These are phyloP conservation scores for Trichoderma hamatum DNA, from an alignment of 2,329 filamentous ascomycete species.

Conservation along the genomic window DNA sequence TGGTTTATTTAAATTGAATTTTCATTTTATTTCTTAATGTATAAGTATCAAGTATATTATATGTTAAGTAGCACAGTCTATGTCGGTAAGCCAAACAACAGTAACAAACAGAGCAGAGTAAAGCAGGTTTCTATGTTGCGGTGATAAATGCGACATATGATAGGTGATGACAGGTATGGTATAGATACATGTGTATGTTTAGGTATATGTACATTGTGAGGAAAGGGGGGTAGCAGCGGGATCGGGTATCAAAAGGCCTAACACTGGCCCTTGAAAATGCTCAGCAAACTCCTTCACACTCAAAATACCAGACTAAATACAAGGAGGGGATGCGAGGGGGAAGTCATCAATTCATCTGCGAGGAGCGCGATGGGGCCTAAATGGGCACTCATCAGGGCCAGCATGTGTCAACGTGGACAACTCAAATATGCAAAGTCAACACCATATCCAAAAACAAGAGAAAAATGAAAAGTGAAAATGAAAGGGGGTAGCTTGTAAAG, in stretches of 20 bases:
- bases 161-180: background rate
- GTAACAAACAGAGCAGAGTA: background rate
- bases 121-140: slow-evolving; percentile 1
- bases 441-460: background rate
- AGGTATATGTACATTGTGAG: background rate
- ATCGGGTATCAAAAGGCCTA: slow-evolving; percentile 18
- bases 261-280: slow-evolving; percentile 1
- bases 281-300: slow-evolving; percentile 5
- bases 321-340: background rate
- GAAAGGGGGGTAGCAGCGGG: slow-evolving; percentile 6
- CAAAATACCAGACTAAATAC: background rate
- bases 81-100: background rate
- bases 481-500: background rate
- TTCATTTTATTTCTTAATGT: background rate
- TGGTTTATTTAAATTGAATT: background rate
- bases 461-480: background rate
- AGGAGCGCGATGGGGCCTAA: background rate
- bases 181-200: background rate
- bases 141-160: background rate
- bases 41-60: background rate
- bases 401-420: background rate
- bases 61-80: background rate
- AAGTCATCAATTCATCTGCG: slow-evolving; percentile 15
- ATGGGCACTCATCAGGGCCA: background rate
- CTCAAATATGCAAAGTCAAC: background rate